phyloP scores from a whole-genome alignment of 106 monocot species.

The Alisma plantagoaquatica region DNA sequence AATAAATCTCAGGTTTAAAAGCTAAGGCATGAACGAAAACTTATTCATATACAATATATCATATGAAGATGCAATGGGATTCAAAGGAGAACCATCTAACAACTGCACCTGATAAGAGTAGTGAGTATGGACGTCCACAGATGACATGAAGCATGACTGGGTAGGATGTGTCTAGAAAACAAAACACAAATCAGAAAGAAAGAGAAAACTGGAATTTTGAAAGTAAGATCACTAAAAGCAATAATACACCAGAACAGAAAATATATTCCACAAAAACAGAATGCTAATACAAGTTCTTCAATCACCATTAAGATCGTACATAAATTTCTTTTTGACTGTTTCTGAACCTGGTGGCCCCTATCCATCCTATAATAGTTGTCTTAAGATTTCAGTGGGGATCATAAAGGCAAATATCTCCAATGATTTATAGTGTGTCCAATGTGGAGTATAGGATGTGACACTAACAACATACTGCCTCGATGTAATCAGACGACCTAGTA shows the following conservation, averaged over 20 bases:
- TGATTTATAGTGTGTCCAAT: too few species aligned
- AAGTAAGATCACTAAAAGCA: not conserved
- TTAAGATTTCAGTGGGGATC: too few species aligned
- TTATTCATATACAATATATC: not conserved
- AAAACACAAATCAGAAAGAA: not conserved
- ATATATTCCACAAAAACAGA: conserved; percentile 1
- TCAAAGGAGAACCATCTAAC: not conserved
- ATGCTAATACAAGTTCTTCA: not conserved
- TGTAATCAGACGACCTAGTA: too few species aligned
- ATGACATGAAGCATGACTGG: conserved; percentile 91
- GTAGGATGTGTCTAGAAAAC: conserved; percentile 73
- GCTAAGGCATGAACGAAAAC: not conserved
- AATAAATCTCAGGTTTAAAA: too few species aligned
- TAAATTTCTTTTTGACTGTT: too few species aligned
- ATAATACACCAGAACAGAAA: not conserved
- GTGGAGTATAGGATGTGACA: too few species aligned
- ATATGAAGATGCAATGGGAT: not conserved
- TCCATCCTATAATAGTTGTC: too few species aligned
- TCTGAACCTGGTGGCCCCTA: too few species aligned
- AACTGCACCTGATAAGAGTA: conserved; percentile 76
- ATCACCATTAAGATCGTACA: too few species aligned
- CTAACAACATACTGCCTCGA: too few species aligned
- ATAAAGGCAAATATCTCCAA: too few species aligned
- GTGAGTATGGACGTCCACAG: conserved; percentile 79
- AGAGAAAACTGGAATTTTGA: too few species aligned